Evolutionary conservation across 1,284 basidiomycete genomes (phyloP).

Genomic region (Ceratobasidium sp.): DNA sequence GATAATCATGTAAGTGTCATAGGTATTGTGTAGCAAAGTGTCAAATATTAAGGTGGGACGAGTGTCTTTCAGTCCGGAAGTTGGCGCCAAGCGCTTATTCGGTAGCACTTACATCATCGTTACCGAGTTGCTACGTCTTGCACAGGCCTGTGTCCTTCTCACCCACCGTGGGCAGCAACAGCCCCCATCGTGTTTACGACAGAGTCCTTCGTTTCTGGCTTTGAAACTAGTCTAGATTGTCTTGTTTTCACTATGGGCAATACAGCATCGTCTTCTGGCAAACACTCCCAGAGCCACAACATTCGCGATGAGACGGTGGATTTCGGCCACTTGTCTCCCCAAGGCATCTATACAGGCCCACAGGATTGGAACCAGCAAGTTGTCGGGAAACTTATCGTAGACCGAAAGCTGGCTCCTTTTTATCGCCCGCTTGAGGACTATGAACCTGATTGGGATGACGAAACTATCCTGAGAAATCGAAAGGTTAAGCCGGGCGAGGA

Average conservation of each 20-base stretch:
- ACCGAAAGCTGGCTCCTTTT: constrained; percentile 92
- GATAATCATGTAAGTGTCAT: not conserved
- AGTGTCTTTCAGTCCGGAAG: not conserved
- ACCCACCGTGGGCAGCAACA: constrained; percentile 43
- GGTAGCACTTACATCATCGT: constrained; percentile 29
- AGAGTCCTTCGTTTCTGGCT: constrained; percentile 13
- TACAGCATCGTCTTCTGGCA: constrained; percentile 70
- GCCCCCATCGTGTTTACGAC: constrained; percentile 24
- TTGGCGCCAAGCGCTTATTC: constrained; percentile 20
- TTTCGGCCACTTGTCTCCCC: constrained; percentile 85
- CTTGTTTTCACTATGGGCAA: constrained; percentile 73
- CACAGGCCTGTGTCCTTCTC: constrained; percentile 42
- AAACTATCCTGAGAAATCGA: constrained; percentile 81
- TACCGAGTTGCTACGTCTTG: constrained; percentile 23
- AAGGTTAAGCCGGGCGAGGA: constrained; percentile 58
- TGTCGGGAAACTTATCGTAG: constrained; percentile 88
- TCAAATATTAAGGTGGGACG: not conserved
- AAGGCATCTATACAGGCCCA: constrained; percentile 87
- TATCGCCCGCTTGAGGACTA: constrained; percentile 96
- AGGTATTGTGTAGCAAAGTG: not conserved
- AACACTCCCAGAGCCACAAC: constrained; percentile 57
- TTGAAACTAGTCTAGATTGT: not conserved
- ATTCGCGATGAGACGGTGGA: constrained; percentile 83
- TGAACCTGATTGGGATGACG: constrained; percentile 85
- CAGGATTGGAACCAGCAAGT: constrained; percentile 92